Evolutionary conservation across 768 basidiomycete genomes (phyloP).

Genomic region (Pisolithus tinctorius): DNA sequence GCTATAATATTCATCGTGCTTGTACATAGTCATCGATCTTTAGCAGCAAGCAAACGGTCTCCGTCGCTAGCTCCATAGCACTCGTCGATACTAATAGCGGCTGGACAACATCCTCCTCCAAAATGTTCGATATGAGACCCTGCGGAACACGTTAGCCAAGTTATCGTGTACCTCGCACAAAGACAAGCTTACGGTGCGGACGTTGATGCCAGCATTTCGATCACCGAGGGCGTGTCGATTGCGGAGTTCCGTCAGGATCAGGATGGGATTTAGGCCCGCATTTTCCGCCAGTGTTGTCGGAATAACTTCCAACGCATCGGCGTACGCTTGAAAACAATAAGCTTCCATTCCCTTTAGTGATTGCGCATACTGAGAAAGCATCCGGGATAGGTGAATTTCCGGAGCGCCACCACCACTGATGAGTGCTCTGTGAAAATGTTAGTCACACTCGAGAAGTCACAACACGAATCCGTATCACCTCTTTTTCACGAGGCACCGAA

Average conservation of each 20-base stretch:
- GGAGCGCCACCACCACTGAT: constrained; percentile 97
- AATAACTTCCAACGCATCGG: constrained; percentile 96
- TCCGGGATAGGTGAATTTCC: constrained; percentile 93
- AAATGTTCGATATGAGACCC: constrained; percentile 95
- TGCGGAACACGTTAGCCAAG: constrained; percentile 24
- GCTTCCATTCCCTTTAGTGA: constrained; percentile 97
- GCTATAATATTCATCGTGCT: constrained; percentile 40
- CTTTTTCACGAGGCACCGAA: constrained; percentile 97
- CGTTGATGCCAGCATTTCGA: constrained; percentile 93
- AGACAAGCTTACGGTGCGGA: constrained; percentile 69
- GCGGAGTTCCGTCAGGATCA: constrained; percentile 95
- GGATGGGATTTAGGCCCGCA: constrained; percentile 95
- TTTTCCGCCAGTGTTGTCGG: constrained; percentile 98
- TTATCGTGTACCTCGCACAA: background rate
- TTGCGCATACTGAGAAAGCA: constrained; percentile 85
- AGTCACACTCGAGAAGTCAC: background rate
- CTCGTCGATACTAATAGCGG: constrained; percentile 93
- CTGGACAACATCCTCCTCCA: constrained; percentile 97
- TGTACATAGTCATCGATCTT: constrained; percentile 96
- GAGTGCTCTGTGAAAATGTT: constrained; percentile 52
- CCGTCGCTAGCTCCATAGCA: constrained; percentile 90
- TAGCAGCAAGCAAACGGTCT: constrained; percentile 93
- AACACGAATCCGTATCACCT: constrained; percentile 46
- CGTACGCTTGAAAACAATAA: constrained; percentile 98
- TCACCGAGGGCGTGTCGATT: constrained; percentile 97